phyloP scores from a whole-genome alignment of 2,329 filamentous ascomycete species.

The Nannizziopsis arthrosporioides region DNA sequence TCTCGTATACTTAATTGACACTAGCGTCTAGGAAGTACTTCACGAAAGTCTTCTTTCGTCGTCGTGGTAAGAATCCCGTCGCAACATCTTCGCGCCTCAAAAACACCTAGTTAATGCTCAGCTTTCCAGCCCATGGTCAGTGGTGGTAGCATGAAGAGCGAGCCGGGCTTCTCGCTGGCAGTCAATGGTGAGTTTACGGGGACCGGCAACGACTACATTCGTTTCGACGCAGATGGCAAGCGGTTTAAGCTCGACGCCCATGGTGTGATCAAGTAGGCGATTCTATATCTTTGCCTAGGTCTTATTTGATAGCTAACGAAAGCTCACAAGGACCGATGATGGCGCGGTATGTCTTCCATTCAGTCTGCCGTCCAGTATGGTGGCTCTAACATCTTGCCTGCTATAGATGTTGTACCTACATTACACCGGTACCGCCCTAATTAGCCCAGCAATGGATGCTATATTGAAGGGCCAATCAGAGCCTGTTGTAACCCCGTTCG shows the following conservation, averaged over 20 bases:
- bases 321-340: conserved; percentile 22
- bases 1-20: not conserved
- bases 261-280: conserved; percentile 29
- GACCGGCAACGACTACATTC: conserved; percentile 34
- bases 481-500: conserved; percentile 29
- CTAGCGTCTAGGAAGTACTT: conserved; percentile 23
- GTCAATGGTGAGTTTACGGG: conserved; percentile 30
- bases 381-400: not conserved
- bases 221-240: conserved; percentile 30
- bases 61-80: conserved; percentile 23
- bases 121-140: conserved; percentile 26
- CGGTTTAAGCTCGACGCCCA: conserved; percentile 33
- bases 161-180: conserved; percentile 25
- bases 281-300: not conserved
- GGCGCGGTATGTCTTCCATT: conserved; percentile 21
- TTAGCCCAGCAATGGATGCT: conserved; percentile 24
- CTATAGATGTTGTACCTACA: conserved; percentile 25
- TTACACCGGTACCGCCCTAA: conserved; percentile 32
- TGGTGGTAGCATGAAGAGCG: conserved; percentile 28
- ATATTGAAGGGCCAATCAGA: conserved; percentile 26
- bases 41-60: conserved; percentile 26
- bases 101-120: not conserved
- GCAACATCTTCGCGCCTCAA: not conserved
- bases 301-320: not conserved
- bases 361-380: not conserved